Evolutionary conservation across 2,329 filamentous ascomycete species (phyloP).

Genomic region (Epichloe brachyelytri): DNA sequence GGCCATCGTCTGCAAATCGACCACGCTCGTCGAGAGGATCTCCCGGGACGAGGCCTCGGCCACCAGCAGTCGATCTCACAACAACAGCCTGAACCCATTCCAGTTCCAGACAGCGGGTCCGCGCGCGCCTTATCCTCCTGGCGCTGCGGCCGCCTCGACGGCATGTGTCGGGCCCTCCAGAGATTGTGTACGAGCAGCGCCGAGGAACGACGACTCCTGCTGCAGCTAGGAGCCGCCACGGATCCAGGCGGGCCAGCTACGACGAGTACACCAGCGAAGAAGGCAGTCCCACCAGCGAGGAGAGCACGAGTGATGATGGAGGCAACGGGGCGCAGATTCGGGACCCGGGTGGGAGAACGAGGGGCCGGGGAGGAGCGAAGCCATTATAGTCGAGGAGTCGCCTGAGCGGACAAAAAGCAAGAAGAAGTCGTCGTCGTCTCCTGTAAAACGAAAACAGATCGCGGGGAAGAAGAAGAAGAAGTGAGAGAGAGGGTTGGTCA

Average conservation of each 20-base stretch:
- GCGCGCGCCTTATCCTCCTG: slow-evolving; percentile 22
- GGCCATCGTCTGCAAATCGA: slow-evolving; percentile 8
- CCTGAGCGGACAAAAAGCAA: slow-evolving; percentile 21
- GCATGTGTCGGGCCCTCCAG: slow-evolving; percentile 22
- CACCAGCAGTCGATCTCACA: slow-evolving; percentile 13
- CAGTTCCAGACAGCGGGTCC: slow-evolving; percentile 37
- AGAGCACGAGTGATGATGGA: slow-evolving; percentile 25
- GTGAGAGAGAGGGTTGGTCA: background rate
- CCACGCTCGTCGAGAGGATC: slow-evolving; percentile 20
- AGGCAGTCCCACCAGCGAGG: slow-evolving; percentile 21
- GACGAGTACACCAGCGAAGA: slow-evolving; percentile 23
- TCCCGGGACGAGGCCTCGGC: slow-evolving; percentile 20
- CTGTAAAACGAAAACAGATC: slow-evolving; percentile 27
- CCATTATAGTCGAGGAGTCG: slow-evolving; percentile 27
- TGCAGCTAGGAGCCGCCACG: slow-evolving; percentile 20
- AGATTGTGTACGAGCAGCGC: slow-evolving; percentile 14
- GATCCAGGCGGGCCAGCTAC: slow-evolving; percentile 17
- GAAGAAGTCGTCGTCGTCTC: slow-evolving; percentile 30
- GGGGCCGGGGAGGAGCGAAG: slow-evolving; percentile 18
- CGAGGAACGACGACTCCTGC: slow-evolving; percentile 15
- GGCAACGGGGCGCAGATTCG: slow-evolving; percentile 22
- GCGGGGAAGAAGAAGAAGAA: slow-evolving; percentile 20
- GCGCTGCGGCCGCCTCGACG: slow-evolving; percentile 22
- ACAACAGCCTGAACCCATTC: slow-evolving; percentile 32
- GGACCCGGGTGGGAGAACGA: slow-evolving; percentile 9